phyloP scores from a whole-genome alignment of 306 rosid genomes.

The Vachellia pachyceras region DNA sequence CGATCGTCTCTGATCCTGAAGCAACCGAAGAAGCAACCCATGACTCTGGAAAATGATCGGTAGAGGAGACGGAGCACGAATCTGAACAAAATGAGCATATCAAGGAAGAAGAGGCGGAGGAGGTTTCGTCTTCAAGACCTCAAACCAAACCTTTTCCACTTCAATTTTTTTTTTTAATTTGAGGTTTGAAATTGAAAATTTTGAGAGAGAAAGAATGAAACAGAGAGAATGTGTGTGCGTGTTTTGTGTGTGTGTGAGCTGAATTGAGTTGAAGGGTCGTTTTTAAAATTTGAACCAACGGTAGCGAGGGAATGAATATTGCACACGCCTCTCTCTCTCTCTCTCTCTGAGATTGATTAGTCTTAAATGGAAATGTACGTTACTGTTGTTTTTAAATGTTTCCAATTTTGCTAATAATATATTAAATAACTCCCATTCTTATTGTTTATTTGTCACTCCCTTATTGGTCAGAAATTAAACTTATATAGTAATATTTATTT shows the following conservation, averaged over 20 bases:
- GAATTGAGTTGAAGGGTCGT: conserved; percentile 60
- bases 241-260: conserved; percentile 9
- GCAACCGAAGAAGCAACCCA: conserved; percentile 94
- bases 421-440: neutral
- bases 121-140: conserved; percentile 13
- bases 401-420: neutral
- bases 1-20: conserved; percentile 64
- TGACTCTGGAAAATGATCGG: conserved; percentile 61
- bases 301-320: conserved; percentile 71
- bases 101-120: conserved; percentile 41
- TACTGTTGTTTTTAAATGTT: conserved; percentile 9
- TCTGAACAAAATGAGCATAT: conserved; percentile 56
- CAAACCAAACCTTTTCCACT: conserved; percentile 2
- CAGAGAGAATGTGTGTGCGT: neutral
- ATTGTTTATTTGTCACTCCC: neutral
- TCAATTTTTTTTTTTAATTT: conserved; percentile 3
- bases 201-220: neutral
- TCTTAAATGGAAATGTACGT: conserved; percentile 2
- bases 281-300: conserved; percentile 70
- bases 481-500: too few relatives aligned
- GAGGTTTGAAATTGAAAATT: conserved; percentile 11
- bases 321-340: conserved; percentile 13
- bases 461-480: neutral
- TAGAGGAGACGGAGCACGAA: conserved; percentile 65
- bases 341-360: neutral